Conservation (phyloP, 73 alveolate genomes). For the Durusdinium trenchii region DNA sequence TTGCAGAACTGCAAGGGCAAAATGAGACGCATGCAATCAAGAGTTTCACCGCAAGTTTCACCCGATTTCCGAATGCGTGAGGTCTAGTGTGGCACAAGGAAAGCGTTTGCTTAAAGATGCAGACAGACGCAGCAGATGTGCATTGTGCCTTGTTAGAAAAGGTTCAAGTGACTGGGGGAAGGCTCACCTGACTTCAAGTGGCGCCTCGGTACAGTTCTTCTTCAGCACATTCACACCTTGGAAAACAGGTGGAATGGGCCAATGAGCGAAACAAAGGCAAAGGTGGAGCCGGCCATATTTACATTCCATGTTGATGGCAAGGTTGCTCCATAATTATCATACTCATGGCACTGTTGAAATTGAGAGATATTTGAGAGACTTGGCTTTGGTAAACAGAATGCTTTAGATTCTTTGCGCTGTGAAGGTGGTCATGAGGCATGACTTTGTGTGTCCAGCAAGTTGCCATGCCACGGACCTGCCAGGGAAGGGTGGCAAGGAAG, state of each 20-base stretch:
- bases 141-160: too few relatives aligned
- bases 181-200: not conserved
- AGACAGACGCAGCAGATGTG: too few relatives aligned
- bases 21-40: too few relatives aligned
- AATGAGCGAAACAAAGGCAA: not conserved
- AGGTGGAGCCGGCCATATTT: too few relatives aligned
- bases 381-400: too few relatives aligned
- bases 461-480: not conserved
- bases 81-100: too few relatives aligned
- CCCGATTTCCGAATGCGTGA: not conserved
- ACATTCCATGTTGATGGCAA: too few relatives aligned
- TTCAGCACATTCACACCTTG: not conserved
- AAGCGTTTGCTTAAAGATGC: too few relatives aligned
- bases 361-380: too few relatives aligned
- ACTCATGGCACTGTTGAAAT: not conserved
- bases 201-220: not conserved
- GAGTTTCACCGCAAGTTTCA: constrained; percentile 35
- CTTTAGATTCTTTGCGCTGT: too few relatives aligned
- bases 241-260: constrained; percentile 60
- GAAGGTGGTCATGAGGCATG: too few relatives aligned
- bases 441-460: too few relatives aligned
- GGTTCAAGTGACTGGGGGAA: not conserved
- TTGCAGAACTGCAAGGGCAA: constrained; percentile 73
- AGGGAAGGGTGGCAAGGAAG: not conserved
- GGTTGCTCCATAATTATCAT: not conserved